Evolutionary conservation across 1,284 basidiomycete genomes (phyloP), one percentile per base, ranked within the genome.

Genomic region (Earliella scabrosa): DNA sequence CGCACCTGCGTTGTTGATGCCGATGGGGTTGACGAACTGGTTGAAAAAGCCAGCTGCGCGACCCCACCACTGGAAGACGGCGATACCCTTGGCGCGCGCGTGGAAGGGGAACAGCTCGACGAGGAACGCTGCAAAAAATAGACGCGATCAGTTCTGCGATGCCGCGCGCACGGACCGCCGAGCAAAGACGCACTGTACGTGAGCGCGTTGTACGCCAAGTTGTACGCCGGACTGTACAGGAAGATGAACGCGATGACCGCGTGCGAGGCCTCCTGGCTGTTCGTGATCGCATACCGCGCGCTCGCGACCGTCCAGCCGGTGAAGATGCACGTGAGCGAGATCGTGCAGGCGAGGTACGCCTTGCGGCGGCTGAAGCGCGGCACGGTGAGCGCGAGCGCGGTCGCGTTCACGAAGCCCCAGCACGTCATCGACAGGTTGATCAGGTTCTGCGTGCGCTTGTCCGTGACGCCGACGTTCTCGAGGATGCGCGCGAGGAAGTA

Each of bases 401-500:
- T 80, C 16, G 77, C 82, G 54, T 82, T 82, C 35, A 82, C 56
- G 60, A 83, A 80, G 44, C 79, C 79, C 81, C 81, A 86, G 66
- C 77, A 78, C 9, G 80, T 80, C 54, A 76, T 74, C 9, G 78
- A 80, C 44, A 83, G 67, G 67, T 85, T 86, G 71, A 85, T 80
- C 34, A 80, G 65, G 63, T 82, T 80, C 70, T 82, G 78, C 24
- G 76, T 76, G 16, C 71, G 72, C 65, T 82, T 81, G 58, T 77
- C 74, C n/a, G 81, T 84, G 66, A 93, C 86, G 47, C 90, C 90
- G 57, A 93, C 86, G 58, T 81, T 78, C 61, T 82, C 76, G 63
- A 93, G 84, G 52, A 92, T 86, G 65, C 82, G 79, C 74, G 78
- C 85, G 59, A 92, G 79, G 76, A 91, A 91, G 77, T 88, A 83